Evolutionary conservation across 2,329 filamentous ascomycete genomes (phyloP).

Genomic region (Ophiostoma novo-ulmi): DNA sequence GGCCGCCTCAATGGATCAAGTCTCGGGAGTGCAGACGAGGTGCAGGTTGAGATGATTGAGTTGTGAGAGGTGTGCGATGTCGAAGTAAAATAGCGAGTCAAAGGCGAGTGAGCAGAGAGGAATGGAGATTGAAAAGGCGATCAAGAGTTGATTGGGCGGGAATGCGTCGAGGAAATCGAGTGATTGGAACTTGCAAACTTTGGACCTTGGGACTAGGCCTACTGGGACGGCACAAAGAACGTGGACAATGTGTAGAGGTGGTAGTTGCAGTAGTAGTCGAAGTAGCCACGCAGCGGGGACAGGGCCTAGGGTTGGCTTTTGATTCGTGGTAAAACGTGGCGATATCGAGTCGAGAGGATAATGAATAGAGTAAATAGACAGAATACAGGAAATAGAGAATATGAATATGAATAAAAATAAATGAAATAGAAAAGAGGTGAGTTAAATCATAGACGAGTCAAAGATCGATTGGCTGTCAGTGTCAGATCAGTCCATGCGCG

Average conservation of each 20-base stretch:
- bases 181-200: neutral
- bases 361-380: neutral
- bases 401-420: too few relatives aligned
- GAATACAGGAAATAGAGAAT: neutral
- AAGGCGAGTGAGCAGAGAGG: neutral
- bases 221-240: constrained; percentile 6
- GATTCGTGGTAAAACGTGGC: constrained; percentile 12
- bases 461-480: constrained; percentile 6
- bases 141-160: neutral
- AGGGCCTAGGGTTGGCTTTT: neutral
- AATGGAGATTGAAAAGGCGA: neutral
- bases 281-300: constrained; percentile 9
- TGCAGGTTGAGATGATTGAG: neutral
- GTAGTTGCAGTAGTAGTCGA: neutral
- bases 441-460: neutral
- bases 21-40: constrained; percentile 16
- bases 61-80: neutral
- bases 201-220: neutral
- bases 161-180: constrained; percentile 3
- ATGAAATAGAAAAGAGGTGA: neutral
- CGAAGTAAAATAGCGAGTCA: neutral
- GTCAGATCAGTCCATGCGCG: neutral
- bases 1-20: constrained; percentile 22
- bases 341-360: constrained; percentile 1
- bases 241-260: constrained; percentile 4